Conservation (phyloP, 495 filamentous ascomycete genomes). For the Pseudoneurospora amorphoporcata region DNA sequence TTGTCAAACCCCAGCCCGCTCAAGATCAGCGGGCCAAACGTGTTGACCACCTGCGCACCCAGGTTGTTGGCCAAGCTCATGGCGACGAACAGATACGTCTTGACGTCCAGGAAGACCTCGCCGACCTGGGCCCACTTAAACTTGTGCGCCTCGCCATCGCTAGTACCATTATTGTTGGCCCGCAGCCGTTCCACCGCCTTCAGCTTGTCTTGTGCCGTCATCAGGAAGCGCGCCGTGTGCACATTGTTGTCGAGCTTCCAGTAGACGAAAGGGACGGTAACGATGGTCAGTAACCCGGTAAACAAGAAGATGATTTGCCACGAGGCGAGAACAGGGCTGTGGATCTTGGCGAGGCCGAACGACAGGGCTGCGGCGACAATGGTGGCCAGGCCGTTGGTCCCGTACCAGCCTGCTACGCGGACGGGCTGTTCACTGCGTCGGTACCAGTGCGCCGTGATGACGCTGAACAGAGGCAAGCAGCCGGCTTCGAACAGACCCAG, state of each 20-base stretch:
- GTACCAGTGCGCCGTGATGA: conserved; percentile 53
- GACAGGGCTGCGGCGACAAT: conserved; percentile 53
- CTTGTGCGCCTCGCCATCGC: conserved; percentile 11
- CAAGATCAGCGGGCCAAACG: conserved; percentile 53
- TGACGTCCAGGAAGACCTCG: conserved; percentile 33
- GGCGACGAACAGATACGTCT: conserved; percentile 37
- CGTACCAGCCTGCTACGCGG: conserved; percentile 57
- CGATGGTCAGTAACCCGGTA: conserved; percentile 47
- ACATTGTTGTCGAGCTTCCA: conserved; percentile 44
- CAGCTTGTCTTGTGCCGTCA: conserved; percentile 24
- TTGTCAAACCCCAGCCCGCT: conserved; percentile 48
- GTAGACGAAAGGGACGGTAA: conserved; percentile 40
- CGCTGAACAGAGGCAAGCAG: conserved; percentile 49
- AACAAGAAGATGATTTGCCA: conserved; percentile 62
- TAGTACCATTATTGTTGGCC: conserved; percentile 48
- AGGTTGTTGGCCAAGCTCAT: conserved; percentile 52
- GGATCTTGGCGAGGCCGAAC: conserved; percentile 49
- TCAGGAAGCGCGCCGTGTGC: conserved; percentile 43
- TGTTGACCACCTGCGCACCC: conserved; percentile 49
- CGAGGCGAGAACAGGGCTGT: conserved; percentile 36
- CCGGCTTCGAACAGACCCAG: conserved; percentile 55
- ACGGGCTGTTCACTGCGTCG: conserved; percentile 50
- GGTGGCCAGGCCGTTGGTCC: conserved; percentile 51
- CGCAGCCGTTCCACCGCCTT: conserved; percentile 35
- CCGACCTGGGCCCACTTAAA: conserved; percentile 40